phyloP scores from a whole-genome alignment of 2,329 filamentous ascomycete species.

The Ascomycota sp. region DNA sequence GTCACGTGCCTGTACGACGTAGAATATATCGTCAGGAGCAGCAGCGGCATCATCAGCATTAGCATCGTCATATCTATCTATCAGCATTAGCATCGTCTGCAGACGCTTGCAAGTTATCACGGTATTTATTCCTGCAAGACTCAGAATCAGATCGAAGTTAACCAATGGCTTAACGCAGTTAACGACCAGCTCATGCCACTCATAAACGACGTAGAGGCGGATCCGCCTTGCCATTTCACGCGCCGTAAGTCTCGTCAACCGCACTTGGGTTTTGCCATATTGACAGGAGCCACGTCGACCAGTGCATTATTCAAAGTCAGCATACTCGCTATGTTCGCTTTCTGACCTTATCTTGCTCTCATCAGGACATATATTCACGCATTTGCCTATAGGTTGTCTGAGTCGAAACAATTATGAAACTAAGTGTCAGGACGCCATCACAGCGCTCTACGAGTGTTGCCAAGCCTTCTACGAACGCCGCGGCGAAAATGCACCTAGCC shows the following conservation, averaged over 20 bases:
- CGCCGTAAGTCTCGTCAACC: slow-evolving; percentile 35
- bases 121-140: no score
- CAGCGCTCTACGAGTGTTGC: slow-evolving; percentile 86
- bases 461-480: slow-evolving; percentile 65
- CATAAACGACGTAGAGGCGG: slow-evolving; percentile 43
- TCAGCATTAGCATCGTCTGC: no score
- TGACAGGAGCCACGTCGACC: not conserved
- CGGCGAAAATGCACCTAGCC: slow-evolving; percentile 55
- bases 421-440: slow-evolving; percentile 58
- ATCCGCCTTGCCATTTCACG: slow-evolving; percentile 69
- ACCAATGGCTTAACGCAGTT: no score
- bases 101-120: no score
- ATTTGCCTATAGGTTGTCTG: slow-evolving; percentile 45
- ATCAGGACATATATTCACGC: not conserved
- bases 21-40: no score
- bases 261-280: no score
- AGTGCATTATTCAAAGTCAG: slow-evolving; percentile 81
- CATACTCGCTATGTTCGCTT: no score
- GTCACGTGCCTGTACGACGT: no score
- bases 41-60: no score
- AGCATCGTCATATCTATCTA: no score
- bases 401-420: slow-evolving; percentile 68
- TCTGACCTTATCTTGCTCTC: not conserved
- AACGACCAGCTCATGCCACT: no score
- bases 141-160: no score